Base-by-base conservation (phyloP, 257 asterid genomes). In the Mitragyna speciosa region DNA sequence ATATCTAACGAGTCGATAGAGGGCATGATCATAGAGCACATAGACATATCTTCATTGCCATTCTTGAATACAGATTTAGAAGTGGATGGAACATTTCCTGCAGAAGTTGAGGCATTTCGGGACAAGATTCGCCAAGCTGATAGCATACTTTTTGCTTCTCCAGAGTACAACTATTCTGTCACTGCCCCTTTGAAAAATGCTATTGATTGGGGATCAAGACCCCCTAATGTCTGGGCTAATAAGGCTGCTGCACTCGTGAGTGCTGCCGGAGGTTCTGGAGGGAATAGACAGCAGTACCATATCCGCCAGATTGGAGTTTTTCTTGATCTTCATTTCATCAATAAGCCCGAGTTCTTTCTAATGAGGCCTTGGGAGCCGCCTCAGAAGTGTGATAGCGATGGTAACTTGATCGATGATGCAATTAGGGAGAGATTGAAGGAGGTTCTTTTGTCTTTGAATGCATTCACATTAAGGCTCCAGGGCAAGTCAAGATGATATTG, bases 161-260 rank as follows among this genome's bases (percentile, higher is more conserved):
- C 98, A 0, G 99, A 95, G 89, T 93, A 92, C 83, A 95, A 93
- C 83, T 95, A 92, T 84, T 93, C 99, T 6, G 82, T 93, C 41
- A 77, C 97, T 17, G 99, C 96, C 52, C 96, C 96, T 5, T 68
- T 93, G 78, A 93, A 93, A 77, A 93, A 93, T 72, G 96, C 96
- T 0, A 83, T 93, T 51, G 97, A 92, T 79, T 92, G 97, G 97
- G 96, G 92, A 17, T 92, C 97, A 0, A 81, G 96, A 76, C 90
- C 95, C 6, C 96, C 95, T 1, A 93, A 93, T 66, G 92, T 83
- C 5, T 93, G 96, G 95, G 95, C 87, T 14, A 89, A 85, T 70
- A 92, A 92, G 83, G 80, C 91, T 6, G 96, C 93, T 22, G 94
- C 97, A 20, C 85, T 93, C 0, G 84, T 93, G 63, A 90, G 96